Evolutionary conservation across 2,329 filamentous ascomycete species (phyloP).

Genomic region (Leptographium flavum): DNA sequence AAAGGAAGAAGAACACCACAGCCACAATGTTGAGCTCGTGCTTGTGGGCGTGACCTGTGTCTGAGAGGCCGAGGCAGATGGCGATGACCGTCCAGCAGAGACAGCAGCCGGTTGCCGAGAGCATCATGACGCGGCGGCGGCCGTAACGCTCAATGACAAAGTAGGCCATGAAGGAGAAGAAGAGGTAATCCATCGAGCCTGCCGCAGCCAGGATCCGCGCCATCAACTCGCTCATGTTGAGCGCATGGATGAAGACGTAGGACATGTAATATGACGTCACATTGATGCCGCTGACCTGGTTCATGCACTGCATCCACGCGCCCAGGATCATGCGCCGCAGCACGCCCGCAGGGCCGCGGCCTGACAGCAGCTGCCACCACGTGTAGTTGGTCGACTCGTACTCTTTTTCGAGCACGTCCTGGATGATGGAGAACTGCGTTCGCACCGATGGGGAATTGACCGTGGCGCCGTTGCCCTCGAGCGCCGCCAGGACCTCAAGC

Average conservation of each 20-base stretch:
- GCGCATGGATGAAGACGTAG: too few relatives aligned
- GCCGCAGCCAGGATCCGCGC: conserved; percentile 28
- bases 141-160: conserved; percentile 19
- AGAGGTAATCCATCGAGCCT: conserved; percentile 24
- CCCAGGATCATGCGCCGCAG: conserved; percentile 1
- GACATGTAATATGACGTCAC: too few relatives aligned
- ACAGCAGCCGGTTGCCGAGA: conserved; percentile 11
- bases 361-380: not conserved
- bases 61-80: conserved; percentile 10
- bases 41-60: conserved; percentile 9
- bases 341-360: not conserved
- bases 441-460: not conserved
- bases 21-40: conserved; percentile 12
- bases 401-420: not conserved
- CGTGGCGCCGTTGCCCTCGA: conserved; percentile 1
- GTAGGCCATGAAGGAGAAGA: conserved; percentile 11
- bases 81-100: conserved; percentile 13
- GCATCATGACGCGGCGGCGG: conserved; percentile 16
- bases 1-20: conserved; percentile 18
- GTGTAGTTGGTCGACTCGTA: not conserved
- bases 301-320: too few relatives aligned
- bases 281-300: too few relatives aligned
- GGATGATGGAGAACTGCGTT: conserved; percentile 1
- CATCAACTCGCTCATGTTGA: too few relatives aligned
- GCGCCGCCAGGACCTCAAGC: not conserved